phyloP scores from a whole-genome alignment of 2,329 filamentous ascomycete genomes.

The Xylariaceae sp. region DNA sequence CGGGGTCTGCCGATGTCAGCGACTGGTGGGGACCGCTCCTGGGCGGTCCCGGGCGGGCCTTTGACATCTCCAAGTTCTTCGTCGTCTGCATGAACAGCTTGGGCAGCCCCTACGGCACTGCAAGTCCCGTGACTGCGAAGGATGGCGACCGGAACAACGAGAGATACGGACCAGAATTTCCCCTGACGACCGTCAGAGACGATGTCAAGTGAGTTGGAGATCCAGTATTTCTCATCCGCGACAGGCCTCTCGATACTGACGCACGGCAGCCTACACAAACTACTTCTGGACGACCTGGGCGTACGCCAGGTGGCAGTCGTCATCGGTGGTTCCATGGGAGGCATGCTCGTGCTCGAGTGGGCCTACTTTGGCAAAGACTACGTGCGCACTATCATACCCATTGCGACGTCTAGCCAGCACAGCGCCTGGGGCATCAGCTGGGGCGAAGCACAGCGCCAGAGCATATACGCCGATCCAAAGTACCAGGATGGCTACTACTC shows the following conservation, averaged over 20 bases:
- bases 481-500: constrained; percentile 95
- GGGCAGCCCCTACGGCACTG: constrained; percentile 78
- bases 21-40: constrained; percentile 87
- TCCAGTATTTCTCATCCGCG: too few species aligned
- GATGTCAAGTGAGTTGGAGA: constrained; percentile 70
- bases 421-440: constrained; percentile 89
- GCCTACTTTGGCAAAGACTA: constrained; percentile 85
- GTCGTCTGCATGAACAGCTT: constrained; percentile 80
- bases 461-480: constrained; percentile 96
- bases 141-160: constrained; percentile 68
- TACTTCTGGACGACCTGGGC: constrained; percentile 72
- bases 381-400: constrained; percentile 71
- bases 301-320: constrained; percentile 72
- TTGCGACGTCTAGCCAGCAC: constrained; percentile 76
- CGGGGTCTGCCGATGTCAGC: constrained; percentile 74
- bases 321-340: constrained; percentile 77
- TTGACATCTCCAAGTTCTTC: constrained; percentile 78
- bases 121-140: constrained; percentile 82
- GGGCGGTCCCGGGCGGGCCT: constrained; percentile 68
- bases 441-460: constrained; percentile 82
- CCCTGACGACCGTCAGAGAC: constrained; percentile 87
- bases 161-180: constrained; percentile 90
- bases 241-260: too few species aligned
- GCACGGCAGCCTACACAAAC: constrained; percentile 59
- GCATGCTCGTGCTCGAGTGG: constrained; percentile 88